A percentile compares a stretch with the other conserved stretches of the same genome.
Conservation (phyloP, 2,329 filamentous ascomycete genomes). For the Pseudogymnoascus destructans region DNA sequence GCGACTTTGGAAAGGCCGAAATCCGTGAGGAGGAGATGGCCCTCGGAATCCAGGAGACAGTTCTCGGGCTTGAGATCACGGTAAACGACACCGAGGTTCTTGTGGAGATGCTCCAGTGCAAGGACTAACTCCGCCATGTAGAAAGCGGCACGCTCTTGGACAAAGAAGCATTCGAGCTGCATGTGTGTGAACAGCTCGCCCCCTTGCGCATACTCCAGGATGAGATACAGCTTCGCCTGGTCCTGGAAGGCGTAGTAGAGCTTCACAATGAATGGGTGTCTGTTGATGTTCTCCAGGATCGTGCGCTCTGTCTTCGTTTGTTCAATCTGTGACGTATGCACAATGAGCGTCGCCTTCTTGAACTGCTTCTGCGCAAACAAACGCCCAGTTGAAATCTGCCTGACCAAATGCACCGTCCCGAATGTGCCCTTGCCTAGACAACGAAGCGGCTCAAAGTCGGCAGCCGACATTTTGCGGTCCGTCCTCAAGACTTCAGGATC, state of each 20-base stretch:
- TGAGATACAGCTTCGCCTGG: constrained; percentile 91
- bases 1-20: constrained; percentile 95
- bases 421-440: constrained; percentile 95
- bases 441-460: constrained; percentile 76
- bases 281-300: constrained; percentile 89
- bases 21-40: constrained; percentile 87
- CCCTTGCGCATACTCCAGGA: constrained; percentile 93
- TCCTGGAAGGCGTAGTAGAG: constrained; percentile 98
- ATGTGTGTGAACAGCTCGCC: constrained; percentile 96
- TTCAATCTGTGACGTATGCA: constrained; percentile 91
- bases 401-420: constrained; percentile 86
- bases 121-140: constrained; percentile 99
- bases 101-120: constrained; percentile 84
- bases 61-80: constrained; percentile 97
- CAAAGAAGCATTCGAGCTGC: constrained; percentile 87
- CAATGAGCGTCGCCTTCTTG: constrained; percentile 87
- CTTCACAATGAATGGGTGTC: constrained; percentile 96
- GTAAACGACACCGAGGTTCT: constrained; percentile 86
- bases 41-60: constrained; percentile 80
- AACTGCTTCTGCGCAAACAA: constrained; percentile 98
- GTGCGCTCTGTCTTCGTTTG: constrained; percentile 95
- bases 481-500: constrained; percentile 39
- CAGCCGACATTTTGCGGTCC: constrained; percentile 64
- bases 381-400: constrained; percentile 73
- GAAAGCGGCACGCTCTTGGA: constrained; percentile 77